Percentiles rank a stretch among this genome's conserved stretches.
Evolutionary conservation across 306 rosid genomes (phyloP).

Genomic region (Quercus agrifolia): DNA sequence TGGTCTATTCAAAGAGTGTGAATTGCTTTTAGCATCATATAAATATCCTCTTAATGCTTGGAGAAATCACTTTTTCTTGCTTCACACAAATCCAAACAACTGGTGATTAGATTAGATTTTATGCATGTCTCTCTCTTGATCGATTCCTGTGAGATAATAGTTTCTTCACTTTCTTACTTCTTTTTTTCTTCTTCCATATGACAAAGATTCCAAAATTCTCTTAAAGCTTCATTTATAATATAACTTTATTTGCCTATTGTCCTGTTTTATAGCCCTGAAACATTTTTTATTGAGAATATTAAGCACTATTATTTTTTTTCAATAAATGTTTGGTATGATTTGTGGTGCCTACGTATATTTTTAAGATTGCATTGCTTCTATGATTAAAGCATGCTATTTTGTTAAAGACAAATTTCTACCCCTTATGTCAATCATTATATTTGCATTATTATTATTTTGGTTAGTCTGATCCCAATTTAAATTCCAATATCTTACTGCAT

Average conservation of each 20-base stretch:
- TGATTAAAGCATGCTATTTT: not conserved
- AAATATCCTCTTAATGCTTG: not conserved
- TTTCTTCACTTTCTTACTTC: not conserved
- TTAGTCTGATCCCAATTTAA: not conserved
- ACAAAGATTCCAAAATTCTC: not conserved
- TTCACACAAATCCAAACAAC: not conserved
- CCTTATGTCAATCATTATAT: not conserved
- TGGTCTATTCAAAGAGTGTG: not conserved
- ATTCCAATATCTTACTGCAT: not conserved
- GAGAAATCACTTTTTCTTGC: not conserved
- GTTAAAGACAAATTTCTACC: not conserved
- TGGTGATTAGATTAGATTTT: not conserved
- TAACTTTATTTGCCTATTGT: not conserved
- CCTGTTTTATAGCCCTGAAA: not conserved
- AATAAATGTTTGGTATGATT: too few species aligned
- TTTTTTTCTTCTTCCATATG: not conserved
- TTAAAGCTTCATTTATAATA: not conserved
- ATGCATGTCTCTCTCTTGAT: not conserved
- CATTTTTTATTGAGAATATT: not conserved
- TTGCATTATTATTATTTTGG: not conserved
- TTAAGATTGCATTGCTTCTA: not conserved
- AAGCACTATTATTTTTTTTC: too few species aligned
- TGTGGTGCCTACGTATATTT: not conserved
- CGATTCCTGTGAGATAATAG: not conserved
- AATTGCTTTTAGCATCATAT: not conserved